Evolutionary conservation across 2,329 filamentous ascomycete genomes (phyloP).

Genomic region (Arthrobotrys megalospora): DNA sequence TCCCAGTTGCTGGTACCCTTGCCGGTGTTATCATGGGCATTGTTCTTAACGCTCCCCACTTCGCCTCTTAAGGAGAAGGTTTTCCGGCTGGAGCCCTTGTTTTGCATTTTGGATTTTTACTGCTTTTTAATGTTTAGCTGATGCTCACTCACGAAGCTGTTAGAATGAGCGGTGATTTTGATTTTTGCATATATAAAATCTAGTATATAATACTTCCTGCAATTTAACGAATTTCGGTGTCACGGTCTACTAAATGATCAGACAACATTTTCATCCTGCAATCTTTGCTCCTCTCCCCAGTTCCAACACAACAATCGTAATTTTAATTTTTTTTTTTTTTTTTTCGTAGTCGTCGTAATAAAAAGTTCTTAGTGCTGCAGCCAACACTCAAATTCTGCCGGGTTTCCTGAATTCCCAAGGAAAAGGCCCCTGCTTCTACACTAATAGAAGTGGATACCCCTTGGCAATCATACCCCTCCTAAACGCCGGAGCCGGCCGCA

Average conservation of each 20-base stretch:
- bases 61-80: conserved; percentile 28
- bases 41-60: conserved; percentile 75
- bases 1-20: conserved; percentile 73
- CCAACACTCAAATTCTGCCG: conserved; percentile 1
- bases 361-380: background rate
- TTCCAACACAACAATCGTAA: background rate
- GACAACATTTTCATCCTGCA: conserved; percentile 6
- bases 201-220: conserved; percentile 24
- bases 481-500: conserved; percentile 31
- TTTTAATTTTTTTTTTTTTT: background rate
- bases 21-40: conserved; percentile 76
- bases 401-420: background rate
- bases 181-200: conserved; percentile 17
- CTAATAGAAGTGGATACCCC: background rate
- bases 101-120: conserved; percentile 8
- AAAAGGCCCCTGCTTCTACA: background rate
- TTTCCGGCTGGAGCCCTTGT: conserved; percentile 8
- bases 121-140: conserved; percentile 12
- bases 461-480: conserved; percentile 4
- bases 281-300: background rate
- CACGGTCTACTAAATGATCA: background rate
- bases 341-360: too few relatives aligned
- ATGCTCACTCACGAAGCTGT: conserved; percentile 13
- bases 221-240: conserved; percentile 22
- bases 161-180: conserved; percentile 24